These are phyloP conservation scores for Ceriops zippeliana DNA, from an alignment of 345 rosid species.

Conservation along the genomic window DNA sequence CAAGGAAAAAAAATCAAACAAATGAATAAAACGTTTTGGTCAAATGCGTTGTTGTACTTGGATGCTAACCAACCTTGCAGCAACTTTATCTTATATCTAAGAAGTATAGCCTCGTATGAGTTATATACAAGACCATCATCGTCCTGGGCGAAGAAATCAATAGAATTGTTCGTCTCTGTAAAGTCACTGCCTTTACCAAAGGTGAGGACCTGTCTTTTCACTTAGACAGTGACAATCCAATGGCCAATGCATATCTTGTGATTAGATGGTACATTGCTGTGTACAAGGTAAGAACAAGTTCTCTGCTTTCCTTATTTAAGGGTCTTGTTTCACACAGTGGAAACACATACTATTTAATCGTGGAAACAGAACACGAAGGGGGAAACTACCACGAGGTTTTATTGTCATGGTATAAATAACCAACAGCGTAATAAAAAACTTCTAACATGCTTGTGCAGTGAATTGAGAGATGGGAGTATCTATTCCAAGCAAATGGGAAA, in stretches of 20 bases:
- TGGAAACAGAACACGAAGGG: too few relatives aligned
- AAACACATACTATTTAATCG: neutral
- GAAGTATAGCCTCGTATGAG: too few relatives aligned
- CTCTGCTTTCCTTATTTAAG: slow-evolving; percentile 13
- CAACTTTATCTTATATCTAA: too few relatives aligned
- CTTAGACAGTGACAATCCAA: slow-evolving; percentile 24
- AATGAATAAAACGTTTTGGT: neutral
- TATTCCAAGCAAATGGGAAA: slow-evolving; percentile 21
- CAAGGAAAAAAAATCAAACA: neutral
- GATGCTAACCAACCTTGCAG: too few relatives aligned
- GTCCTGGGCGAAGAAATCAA: neutral
- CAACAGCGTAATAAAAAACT: neutral
- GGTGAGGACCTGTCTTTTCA: slow-evolving; percentile 27
- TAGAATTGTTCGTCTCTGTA: slow-evolving; percentile 22
- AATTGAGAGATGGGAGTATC: neutral
- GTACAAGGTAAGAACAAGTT: slow-evolving; percentile 8
- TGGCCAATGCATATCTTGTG: slow-evolving; percentile 19
- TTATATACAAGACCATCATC: slow-evolving; percentile 12
- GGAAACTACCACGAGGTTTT: too few relatives aligned
- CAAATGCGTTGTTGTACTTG: too few relatives aligned
- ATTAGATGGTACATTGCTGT: slow-evolving; percentile 20
- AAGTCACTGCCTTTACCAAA: slow-evolving; percentile 16
- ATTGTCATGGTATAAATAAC: neutral
- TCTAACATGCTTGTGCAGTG: neutral
- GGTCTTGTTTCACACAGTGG: slow-evolving; percentile 12